Evolutionary conservation across 352 stramenopile species (phyloP).

Genomic region (Achlya hypogyna): DNA sequence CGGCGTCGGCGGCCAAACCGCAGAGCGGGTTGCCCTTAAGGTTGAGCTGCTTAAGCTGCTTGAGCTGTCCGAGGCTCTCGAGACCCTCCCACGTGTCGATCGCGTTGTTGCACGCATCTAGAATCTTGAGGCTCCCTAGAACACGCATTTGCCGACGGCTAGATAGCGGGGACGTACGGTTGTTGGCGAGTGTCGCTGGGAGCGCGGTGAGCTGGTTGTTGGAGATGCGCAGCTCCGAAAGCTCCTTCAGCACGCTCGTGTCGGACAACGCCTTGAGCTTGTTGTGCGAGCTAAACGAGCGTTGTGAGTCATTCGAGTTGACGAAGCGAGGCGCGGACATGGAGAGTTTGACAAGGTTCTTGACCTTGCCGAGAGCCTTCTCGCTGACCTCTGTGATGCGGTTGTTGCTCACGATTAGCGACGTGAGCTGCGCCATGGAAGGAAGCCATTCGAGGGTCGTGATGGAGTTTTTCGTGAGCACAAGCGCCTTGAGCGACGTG

Average conservation of each 20-base stretch:
- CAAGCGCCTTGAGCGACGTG: constrained; percentile 61
- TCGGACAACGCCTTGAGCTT: constrained; percentile 63
- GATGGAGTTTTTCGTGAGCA: constrained; percentile 82
- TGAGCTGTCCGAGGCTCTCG: constrained; percentile 44
- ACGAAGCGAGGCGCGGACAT: constrained; percentile 35
- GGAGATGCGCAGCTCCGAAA: constrained; percentile 72
- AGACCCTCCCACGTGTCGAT: constrained; percentile 75
- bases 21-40: constrained; percentile 72
- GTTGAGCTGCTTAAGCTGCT: constrained; percentile 70
- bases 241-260: constrained; percentile 43
- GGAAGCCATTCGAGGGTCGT: constrained; percentile 76
- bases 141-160: not conserved
- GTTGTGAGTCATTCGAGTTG: not conserved
- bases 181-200: constrained; percentile 43
- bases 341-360: constrained; percentile 73
- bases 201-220: constrained; percentile 72
- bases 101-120: constrained; percentile 73
- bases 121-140: constrained; percentile 63
- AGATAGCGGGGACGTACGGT: constrained; percentile 35
- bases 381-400: constrained; percentile 55
- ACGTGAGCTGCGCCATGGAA: constrained; percentile 68
- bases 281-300: constrained; percentile 53
- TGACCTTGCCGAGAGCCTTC: constrained; percentile 52
- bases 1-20: constrained; percentile 35
- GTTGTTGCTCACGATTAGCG: constrained; percentile 80